phyloP scores from a whole-genome alignment of 306 rosid species.

The Spatholobus suberectus region DNA sequence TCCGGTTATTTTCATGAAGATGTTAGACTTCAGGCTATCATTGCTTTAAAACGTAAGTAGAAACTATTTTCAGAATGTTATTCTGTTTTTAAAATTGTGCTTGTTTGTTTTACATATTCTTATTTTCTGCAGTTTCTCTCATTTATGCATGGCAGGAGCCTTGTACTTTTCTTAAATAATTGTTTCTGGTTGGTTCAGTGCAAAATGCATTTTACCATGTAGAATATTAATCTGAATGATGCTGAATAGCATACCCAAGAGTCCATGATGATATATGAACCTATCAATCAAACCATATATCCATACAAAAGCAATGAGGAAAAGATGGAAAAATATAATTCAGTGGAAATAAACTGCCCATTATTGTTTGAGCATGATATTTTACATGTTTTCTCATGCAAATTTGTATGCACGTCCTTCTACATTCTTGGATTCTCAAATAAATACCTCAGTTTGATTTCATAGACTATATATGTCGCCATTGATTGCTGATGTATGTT shows the following conservation, averaged over 20 bases:
- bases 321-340: constrained; percentile 19
- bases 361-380: constrained; percentile 32
- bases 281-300: constrained; percentile 10
- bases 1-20: constrained; percentile 94
- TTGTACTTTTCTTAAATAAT: neutral
- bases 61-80: constrained; percentile 21
- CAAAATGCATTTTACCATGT: constrained; percentile 23
- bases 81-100: constrained; percentile 17
- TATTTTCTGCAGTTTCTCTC: neutral
- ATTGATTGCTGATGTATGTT: constrained; percentile 34
- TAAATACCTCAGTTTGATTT: constrained; percentile 3
- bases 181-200: constrained; percentile 25
- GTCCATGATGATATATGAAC: neutral
- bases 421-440: constrained; percentile 6
- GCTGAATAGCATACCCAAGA: neutral
- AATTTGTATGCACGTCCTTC: neutral
- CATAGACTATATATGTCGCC: constrained; percentile 13
- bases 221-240: constrained; percentile 19
- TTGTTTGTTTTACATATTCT: constrained; percentile 20
- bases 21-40: constrained; percentile 97
- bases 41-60: constrained; percentile 79
- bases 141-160: constrained; percentile 19
- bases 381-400: neutral
- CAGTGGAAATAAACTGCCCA: constrained; percentile 11
- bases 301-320: neutral